Percentiles rank a stretch among this genome's conserved stretches.
These are phyloP conservation scores for Podospora tetraspora DNA, from an alignment of 495 filamentous ascomycete genomes.

Conservation along the genomic window DNA sequence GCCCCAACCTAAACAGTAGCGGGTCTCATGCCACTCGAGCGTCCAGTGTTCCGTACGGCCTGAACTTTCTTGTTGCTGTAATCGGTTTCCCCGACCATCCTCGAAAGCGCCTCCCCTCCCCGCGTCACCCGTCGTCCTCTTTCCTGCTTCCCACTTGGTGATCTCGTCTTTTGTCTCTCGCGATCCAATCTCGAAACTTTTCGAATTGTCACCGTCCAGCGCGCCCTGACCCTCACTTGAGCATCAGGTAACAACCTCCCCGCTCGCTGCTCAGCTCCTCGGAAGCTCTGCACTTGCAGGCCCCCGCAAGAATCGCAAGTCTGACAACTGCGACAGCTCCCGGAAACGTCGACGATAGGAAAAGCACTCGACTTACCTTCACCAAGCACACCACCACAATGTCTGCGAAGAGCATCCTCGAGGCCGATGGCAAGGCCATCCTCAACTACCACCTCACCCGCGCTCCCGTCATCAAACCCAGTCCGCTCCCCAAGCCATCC, in stretches of 20 bases:
- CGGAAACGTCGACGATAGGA: constrained; percentile 10
- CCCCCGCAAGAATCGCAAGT: neutral
- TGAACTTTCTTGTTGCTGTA: constrained; percentile 15
- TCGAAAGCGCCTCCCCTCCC: constrained; percentile 11
- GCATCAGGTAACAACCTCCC: neutral
- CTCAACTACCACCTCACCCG: constrained; percentile 99
- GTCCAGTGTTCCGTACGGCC: constrained; percentile 3
- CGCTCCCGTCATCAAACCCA: constrained; percentile 94
- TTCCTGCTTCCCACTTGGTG: constrained; percentile 1
- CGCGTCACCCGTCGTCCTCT: constrained; percentile 15
- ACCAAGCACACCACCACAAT: constrained; percentile 50
- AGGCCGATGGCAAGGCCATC: constrained; percentile 99
- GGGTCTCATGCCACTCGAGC: constrained; percentile 8
- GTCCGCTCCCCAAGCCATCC: constrained; percentile 75
- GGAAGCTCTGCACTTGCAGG: constrained; percentile 1
- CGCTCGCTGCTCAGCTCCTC: neutral
- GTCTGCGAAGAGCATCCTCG: constrained; percentile 97
- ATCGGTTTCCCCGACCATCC: constrained; percentile 1
- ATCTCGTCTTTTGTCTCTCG: neutral
- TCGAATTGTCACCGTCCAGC: constrained; percentile 10
- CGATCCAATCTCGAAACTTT: constrained; percentile 6
- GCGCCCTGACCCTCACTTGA: constrained; percentile 10
- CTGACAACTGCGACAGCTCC: neutral
- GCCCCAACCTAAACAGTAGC: constrained; percentile 16
- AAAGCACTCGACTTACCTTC: constrained; percentile 14